Percentiles rank a stretch among this genome's conserved stretches.
Evolutionary conservation across 371 early-diverging fungal genomes (phyloP).

Genomic region (Rhizopus arrhizus): DNA sequence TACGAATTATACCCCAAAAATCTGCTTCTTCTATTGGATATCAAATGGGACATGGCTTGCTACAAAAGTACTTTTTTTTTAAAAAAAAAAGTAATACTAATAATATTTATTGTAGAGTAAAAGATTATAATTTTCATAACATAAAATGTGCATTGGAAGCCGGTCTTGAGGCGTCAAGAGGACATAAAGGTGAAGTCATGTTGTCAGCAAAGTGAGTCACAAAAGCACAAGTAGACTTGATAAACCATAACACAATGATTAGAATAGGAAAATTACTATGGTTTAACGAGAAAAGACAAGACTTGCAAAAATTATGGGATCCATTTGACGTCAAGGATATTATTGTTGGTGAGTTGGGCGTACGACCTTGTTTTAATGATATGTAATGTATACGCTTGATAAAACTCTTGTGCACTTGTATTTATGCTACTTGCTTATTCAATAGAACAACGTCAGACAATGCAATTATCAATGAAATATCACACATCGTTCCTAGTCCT

Average conservation of each 20-base stretch:
- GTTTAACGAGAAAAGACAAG: conserved; percentile 20
- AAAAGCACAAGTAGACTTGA: not conserved
- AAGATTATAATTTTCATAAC: conserved; percentile 41
- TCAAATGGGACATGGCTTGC: not conserved
- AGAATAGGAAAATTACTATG: conserved; percentile 56
- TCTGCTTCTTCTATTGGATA: not conserved
- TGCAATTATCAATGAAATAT: conserved; percentile 20
- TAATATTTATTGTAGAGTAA: conserved; percentile 20
- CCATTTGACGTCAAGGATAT: too few species aligned
- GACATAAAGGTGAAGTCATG: conserved; percentile 44
- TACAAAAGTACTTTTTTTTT: not conserved
- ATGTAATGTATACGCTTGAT: not conserved
- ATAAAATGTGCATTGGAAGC: conserved; percentile 30
- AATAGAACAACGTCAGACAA: conserved; percentile 22
- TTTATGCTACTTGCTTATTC: not conserved
- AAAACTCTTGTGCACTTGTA: not conserved
- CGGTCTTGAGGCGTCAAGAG: conserved; percentile 36
- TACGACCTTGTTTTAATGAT: not conserved
- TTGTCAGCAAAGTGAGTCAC: conserved; percentile 45
- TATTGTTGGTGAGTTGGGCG: not conserved
- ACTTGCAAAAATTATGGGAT: too few species aligned
- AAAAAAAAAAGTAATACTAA: not conserved
- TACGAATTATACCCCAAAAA: conserved; percentile 29
- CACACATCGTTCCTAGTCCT: conserved; percentile 20
- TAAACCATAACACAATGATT: not conserved